Percentiles rank a stretch among this genome's conserved stretches.
Evolutionary conservation across 1,284 basidiomycete genomes (phyloP).

Genomic region (Cystobasidium sp.): DNA sequence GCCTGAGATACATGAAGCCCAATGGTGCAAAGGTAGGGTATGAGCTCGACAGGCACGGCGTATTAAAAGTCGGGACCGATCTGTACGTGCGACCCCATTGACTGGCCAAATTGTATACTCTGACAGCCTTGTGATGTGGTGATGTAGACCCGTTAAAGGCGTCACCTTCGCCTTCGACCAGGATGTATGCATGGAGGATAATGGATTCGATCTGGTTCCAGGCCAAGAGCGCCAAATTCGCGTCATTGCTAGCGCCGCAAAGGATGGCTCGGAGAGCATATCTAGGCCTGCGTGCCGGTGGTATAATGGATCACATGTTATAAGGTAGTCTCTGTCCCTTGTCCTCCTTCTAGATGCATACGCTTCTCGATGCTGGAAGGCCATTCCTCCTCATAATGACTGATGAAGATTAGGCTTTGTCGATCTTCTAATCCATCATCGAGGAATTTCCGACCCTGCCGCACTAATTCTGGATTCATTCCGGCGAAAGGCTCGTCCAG

Average conservation of each 20-base stretch:
- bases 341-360: constrained; percentile 38
- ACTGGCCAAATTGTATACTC: neutral
- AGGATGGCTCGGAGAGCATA: no score
- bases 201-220: constrained; percentile 27
- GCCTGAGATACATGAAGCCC: constrained; percentile 12
- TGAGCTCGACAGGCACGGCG: neutral
- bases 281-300: no score
- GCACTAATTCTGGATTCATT: constrained; percentile 79
- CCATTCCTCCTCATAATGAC: constrained; percentile 87
- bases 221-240: constrained; percentile 7
- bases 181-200: constrained; percentile 22
- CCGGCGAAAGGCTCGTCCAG: constrained; percentile 90
- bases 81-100: neutral
- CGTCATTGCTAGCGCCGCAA: neutral
- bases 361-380: constrained; percentile 46
- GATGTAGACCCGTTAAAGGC: constrained; percentile 4
- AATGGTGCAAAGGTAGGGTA: neutral
- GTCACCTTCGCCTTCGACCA: constrained; percentile 6
- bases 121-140: neutral
- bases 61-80: neutral
- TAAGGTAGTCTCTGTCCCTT: constrained; percentile 5
- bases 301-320: neutral
- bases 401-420: constrained; percentile 80
- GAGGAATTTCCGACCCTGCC: constrained; percentile 67
- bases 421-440: constrained; percentile 63